Evolutionary conservation across 1,284 basidiomycete genomes (phyloP).

Genomic region (Mycena sp.): DNA sequence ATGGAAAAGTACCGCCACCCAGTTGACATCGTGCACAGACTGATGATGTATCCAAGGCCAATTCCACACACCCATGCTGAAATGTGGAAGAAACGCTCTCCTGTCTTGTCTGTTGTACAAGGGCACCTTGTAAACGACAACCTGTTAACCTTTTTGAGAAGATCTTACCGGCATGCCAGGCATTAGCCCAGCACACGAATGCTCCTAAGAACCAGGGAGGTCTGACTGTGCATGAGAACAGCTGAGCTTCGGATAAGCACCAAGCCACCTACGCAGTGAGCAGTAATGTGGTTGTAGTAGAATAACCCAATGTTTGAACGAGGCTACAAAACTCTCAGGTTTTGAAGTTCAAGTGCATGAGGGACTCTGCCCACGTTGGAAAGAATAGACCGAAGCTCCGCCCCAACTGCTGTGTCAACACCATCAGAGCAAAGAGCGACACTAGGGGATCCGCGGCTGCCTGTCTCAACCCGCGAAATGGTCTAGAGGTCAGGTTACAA

Average conservation of each 20-base stretch:
- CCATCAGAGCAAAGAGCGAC: slow-evolving; percentile 65
- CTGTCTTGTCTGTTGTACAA: slow-evolving; percentile 57
- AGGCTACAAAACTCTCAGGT: slow-evolving; percentile 1
- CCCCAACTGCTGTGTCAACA: slow-evolving; percentile 60
- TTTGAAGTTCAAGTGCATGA: neutral
- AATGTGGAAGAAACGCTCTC: slow-evolving; percentile 78
- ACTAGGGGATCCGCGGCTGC: slow-evolving; percentile 74
- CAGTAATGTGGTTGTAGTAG: slow-evolving; percentile 17
- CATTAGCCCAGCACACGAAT: slow-evolving; percentile 14
- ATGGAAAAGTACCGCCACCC: slow-evolving; percentile 69
- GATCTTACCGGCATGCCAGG: slow-evolving; percentile 24
- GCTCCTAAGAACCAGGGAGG: slow-evolving; percentile 24
- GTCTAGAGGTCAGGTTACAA: slow-evolving; percentile 42
- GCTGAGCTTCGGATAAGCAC: neutral
- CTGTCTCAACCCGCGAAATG: slow-evolving; percentile 60
- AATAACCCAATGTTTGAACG: slow-evolving; percentile 25
- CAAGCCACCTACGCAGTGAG: slow-evolving; percentile 14
- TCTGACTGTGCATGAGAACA: neutral
- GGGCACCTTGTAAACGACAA: too few relatives aligned
- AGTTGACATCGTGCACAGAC: slow-evolving; percentile 62
- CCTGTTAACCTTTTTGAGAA: neutral
- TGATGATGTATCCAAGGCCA: slow-evolving; percentile 71
- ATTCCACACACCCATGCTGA: slow-evolving; percentile 64
- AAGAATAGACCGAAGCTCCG: slow-evolving; percentile 81
- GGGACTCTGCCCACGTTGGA: slow-evolving; percentile 59